Percentiles rank a stretch among this genome's conserved stretches.
phyloP scores from a whole-genome alignment of 805 yeast genomes.

The Barnettozyma pratensis region DNA sequence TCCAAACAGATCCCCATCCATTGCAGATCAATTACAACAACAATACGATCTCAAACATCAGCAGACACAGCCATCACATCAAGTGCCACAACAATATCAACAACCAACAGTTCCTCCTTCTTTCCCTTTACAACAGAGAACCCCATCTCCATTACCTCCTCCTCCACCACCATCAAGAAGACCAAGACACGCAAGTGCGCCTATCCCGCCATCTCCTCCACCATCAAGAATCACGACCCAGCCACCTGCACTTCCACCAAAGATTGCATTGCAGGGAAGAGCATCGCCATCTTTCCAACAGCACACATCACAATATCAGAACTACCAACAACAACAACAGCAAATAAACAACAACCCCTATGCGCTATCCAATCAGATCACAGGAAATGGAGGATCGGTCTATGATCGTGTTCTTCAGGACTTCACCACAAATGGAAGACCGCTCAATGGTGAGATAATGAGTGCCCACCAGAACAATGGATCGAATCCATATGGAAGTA shows the following conservation, averaged over 20 bases:
- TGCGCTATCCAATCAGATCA: not conserved
- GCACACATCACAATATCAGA: no score
- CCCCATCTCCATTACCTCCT: constrained; percentile 27
- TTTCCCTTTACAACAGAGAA: constrained; percentile 5
- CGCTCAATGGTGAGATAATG: not conserved
- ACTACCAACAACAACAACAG: constrained; percentile 1
- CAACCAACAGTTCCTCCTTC: no score
- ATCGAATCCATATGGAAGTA: no score
- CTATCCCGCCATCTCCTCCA: constrained; percentile 17
- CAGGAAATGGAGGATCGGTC: constrained; percentile 2
- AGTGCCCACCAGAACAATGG: not conserved
- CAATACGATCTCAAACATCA: constrained; percentile 7
- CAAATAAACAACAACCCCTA: not conserved
- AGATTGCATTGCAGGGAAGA: constrained; percentile 7
- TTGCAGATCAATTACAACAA: constrained; percentile 15
- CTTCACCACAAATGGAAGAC: constrained; percentile 7
- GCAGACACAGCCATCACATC: not conserved
- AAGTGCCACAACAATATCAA: no score
- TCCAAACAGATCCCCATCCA: constrained; percentile 9
- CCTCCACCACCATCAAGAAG: constrained; percentile 37
- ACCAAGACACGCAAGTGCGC: constrained; percentile 24
- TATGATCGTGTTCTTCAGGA: constrained; percentile 14
- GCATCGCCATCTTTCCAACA: not conserved
- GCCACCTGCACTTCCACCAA: constrained; percentile 21
- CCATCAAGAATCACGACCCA: constrained; percentile 7